Conservation (phyloP, 257 asterid genomes). For the Nicotiana undulata region DNA sequence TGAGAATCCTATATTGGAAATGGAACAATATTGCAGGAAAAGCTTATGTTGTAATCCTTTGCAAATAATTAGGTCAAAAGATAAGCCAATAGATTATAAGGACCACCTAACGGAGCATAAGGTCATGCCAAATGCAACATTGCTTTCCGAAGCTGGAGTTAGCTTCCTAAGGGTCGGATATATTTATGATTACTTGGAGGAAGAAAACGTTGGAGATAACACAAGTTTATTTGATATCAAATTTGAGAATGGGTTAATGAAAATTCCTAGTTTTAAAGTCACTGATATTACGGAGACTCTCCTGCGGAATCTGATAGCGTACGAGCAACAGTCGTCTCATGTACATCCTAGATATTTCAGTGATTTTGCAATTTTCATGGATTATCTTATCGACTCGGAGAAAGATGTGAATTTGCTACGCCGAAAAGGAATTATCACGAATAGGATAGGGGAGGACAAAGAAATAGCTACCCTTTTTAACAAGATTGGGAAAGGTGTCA, state of each 20-base stretch:
- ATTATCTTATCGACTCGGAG: conserved; percentile 1
- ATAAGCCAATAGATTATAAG: too few relatives aligned
- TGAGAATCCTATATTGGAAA: too few relatives aligned
- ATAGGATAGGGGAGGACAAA: too few relatives aligned
- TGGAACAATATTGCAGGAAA: neutral
- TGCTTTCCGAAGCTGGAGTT: conserved; percentile 5
- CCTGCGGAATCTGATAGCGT: conserved; percentile 15
- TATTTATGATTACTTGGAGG: neutral
- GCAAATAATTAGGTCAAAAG: too few relatives aligned
- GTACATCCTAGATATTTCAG: neutral
- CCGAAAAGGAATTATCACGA: neutral
- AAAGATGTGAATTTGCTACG: conserved; percentile 8
- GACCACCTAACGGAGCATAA: too few relatives aligned
- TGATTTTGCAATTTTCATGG: conserved; percentile 12
- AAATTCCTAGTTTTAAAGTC: conserved; percentile 1
- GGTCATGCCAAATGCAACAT: neutral
- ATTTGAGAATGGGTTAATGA: neutral
- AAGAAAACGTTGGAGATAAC: neutral
- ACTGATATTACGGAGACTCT: conserved; percentile 5
- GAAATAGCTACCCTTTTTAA: too few relatives aligned
- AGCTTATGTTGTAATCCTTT: neutral
- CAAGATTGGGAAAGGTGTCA: too few relatives aligned
- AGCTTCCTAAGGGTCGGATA: neutral
- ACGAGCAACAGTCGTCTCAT: conserved; percentile 6
- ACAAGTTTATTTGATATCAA: conserved; percentile 7